Percentiles rank a stretch among this genome's conserved stretches.
phyloP scores from a whole-genome alignment of 2,329 filamentous ascomycete genomes.

The Pyrenochaeta sp. region DNA sequence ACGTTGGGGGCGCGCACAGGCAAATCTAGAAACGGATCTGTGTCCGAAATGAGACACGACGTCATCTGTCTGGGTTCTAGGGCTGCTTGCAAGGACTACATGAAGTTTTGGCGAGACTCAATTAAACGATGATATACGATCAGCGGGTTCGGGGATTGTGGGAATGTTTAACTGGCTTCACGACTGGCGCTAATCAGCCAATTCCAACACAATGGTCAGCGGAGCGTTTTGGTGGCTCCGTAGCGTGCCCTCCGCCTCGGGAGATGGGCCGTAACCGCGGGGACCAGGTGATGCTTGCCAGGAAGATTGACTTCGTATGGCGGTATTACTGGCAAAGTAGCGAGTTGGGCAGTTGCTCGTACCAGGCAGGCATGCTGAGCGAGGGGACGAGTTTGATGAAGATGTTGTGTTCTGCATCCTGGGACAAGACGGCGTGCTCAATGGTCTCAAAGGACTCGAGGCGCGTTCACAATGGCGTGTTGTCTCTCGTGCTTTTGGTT shows the following conservation, averaged over 20 bases:
- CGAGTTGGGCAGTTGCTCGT: too few relatives aligned
- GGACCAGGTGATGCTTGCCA: constrained; percentile 24
- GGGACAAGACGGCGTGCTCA: constrained; percentile 11
- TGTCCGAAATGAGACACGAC: too few relatives aligned
- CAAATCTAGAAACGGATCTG: too few relatives aligned
- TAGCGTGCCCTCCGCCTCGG: constrained; percentile 24
- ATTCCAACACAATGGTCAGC: constrained; percentile 20
- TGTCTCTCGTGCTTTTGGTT: constrained; percentile 20
- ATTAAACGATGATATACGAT: too few relatives aligned
- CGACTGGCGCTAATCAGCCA: constrained; percentile 7
- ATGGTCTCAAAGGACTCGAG: constrained; percentile 6
- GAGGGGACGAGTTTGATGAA: constrained; percentile 10
- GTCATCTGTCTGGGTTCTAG: too few relatives aligned
- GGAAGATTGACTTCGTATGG: constrained; percentile 11
- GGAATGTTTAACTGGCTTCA: too few relatives aligned
- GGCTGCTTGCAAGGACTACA: too few relatives aligned
- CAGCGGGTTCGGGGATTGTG: too few relatives aligned
- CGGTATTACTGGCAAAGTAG: constrained; percentile 9
- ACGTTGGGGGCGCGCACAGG: too few relatives aligned
- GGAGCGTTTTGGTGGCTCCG: constrained; percentile 22
- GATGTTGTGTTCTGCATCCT: constrained; percentile 27
- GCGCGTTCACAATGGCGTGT: constrained; percentile 25
- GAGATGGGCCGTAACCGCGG: constrained; percentile 30
- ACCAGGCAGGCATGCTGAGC: background rate
- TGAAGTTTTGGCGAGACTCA: too few relatives aligned